Evolutionary conservation across 1,139 yeast genomes (phyloP).

Genomic region (Hanseniaspora sp.): DNA sequence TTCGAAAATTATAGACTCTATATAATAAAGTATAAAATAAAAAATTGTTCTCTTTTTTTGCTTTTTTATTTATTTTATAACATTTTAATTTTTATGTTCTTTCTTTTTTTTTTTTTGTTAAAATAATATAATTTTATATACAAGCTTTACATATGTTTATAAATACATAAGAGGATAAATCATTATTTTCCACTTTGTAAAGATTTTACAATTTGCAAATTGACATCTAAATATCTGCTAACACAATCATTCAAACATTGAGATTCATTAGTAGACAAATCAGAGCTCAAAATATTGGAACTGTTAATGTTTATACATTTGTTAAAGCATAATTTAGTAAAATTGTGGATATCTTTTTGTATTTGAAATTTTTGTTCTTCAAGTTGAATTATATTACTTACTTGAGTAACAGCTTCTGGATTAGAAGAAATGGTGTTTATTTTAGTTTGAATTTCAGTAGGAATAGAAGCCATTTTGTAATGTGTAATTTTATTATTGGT

Average conservation of each 20-base stretch:
- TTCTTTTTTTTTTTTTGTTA: no score
- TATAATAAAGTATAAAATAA: not conserved
- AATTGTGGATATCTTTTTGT: constrained; percentile 72
- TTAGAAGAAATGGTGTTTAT: constrained; percentile 11
- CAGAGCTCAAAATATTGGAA: constrained; percentile 39
- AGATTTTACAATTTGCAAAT: constrained; percentile 67
- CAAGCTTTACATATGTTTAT: constrained; percentile 2
- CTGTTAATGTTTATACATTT: constrained; percentile 48
- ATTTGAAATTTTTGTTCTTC: constrained; percentile 84
- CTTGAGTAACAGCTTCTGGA: constrained; percentile 15
- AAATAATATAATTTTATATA: not conserved
- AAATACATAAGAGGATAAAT: no score
- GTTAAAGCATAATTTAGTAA: constrained; percentile 84
- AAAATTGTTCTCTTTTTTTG: no score
- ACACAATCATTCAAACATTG: constrained; percentile 70
- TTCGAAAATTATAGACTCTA: constrained; percentile 17
- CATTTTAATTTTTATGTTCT: no score
- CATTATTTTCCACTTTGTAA: constrained; percentile 26
- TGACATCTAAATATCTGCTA: constrained; percentile 76
- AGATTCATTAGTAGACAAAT: constrained; percentile 51
- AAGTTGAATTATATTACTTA: constrained; percentile 25
- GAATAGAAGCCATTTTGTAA: constrained; percentile 7
- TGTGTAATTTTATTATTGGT: no score
- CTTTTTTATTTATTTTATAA: no score
- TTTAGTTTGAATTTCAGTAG: constrained; percentile 12